A percentile compares a stretch with the other conserved stretches of the same genome.
These are phyloP conservation scores for Lenwebbia sp. DNA, from an alignment of 345 rosid species.

Conservation along the genomic window DNA sequence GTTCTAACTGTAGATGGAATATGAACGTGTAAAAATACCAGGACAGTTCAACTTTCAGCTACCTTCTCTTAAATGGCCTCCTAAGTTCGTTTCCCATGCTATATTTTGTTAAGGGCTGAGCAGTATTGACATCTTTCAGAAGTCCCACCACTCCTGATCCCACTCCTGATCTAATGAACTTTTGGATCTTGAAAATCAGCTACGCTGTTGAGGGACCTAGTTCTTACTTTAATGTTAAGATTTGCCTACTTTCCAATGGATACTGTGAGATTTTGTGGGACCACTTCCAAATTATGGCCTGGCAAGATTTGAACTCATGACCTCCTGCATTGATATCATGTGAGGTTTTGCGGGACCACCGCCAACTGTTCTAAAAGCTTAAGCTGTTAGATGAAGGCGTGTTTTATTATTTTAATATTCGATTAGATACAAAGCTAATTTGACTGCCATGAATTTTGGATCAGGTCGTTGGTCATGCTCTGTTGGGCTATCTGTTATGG, in stretches of 20 bases:
- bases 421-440: neutral
- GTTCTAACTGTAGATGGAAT: neutral
- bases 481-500: slow-evolving; percentile 57
- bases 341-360: no score
- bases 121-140: neutral
- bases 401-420: no score
- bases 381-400: no score
- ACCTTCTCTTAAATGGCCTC: neutral
- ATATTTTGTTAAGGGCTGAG: neutral
- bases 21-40: neutral
- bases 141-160: neutral
- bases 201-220: neutral
- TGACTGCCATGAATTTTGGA: neutral
- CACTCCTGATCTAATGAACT: neutral
- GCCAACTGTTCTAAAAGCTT: no score
- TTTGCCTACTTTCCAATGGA: neutral
- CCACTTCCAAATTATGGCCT: no score
- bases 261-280: no score
- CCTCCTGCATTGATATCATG: no score
- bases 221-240: neutral
- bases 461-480: slow-evolving; percentile 67
- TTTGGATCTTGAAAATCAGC: neutral
- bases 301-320: no score
- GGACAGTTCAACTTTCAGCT: neutral
- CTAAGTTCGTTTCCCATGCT: neutral